Evolutionary conservation across 2,329 filamentous ascomycete genomes (phyloP).

Genomic region (Clarireedia paspali): DNA sequence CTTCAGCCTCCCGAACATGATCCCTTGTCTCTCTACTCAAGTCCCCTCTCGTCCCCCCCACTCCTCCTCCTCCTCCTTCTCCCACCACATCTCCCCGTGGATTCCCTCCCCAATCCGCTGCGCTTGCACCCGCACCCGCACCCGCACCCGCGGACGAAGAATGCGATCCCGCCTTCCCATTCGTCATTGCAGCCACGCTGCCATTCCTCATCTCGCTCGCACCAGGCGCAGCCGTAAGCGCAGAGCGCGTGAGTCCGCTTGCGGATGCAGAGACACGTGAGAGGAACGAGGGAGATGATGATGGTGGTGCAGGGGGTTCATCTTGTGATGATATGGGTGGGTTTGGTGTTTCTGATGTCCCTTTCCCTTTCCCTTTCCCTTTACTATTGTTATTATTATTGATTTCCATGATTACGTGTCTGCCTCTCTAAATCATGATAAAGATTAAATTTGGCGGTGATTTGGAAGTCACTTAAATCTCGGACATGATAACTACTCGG

Average conservation of each 20-base stretch:
- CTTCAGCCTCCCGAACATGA: not conserved
- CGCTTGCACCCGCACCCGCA: not conserved
- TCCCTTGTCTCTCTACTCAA: not conserved
- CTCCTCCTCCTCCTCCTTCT: not conserved
- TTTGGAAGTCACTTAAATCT: not conserved
- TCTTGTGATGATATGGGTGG: not conserved
- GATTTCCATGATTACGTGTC: not conserved
- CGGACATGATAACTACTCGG: too few relatives aligned
- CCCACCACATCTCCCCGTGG: not conserved
- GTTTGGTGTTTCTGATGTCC: constrained; percentile 12
- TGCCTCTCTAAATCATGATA: too few relatives aligned
- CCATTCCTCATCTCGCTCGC: not conserved
- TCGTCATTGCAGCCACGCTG: not conserved
- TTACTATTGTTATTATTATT: constrained; percentile 6
- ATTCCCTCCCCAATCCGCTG: not conserved
- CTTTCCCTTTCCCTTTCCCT: constrained; percentile 25
- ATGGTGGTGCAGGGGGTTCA: constrained; percentile 4
- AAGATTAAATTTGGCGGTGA: not conserved
- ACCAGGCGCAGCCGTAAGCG: constrained; percentile 19
- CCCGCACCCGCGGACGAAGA: not conserved
- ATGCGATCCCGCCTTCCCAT: not conserved
- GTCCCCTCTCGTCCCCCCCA: not conserved
- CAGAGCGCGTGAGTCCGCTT: constrained; percentile 28
- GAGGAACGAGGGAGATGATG: constrained; percentile 20
- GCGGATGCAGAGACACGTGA: constrained; percentile 30